Conservation (phyloP, 192 early-diverging fungal species). For the Linnemannia hyalina region DNA sequence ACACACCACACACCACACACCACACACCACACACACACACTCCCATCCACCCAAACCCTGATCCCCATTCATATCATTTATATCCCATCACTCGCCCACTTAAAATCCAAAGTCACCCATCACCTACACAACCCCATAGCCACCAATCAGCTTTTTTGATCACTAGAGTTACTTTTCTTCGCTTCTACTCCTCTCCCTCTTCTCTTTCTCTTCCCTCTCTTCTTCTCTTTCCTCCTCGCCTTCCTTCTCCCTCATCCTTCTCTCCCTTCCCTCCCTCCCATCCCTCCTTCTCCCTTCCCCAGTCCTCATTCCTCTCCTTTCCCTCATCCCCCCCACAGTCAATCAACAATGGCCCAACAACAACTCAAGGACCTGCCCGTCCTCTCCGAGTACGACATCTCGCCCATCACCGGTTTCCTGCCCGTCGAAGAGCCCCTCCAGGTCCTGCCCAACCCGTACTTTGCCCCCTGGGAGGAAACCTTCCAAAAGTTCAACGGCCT, state of each 20-base stretch:
- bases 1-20: neutral
- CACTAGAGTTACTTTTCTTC: neutral
- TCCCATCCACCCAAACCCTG: slow-evolving; percentile 15
- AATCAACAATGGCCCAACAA: slow-evolving; percentile 13
- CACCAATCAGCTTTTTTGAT: no score
- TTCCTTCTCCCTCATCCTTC: neutral
- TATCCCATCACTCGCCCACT: neutral
- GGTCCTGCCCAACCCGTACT: slow-evolving; percentile 82
- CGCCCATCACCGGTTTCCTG: slow-evolving; percentile 87
- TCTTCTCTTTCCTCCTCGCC: neutral
- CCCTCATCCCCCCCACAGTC: neutral
- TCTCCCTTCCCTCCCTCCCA: neutral
- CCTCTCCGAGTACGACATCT: slow-evolving; percentile 87
- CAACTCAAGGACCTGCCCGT: slow-evolving; percentile 44
- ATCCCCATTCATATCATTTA: neutral
- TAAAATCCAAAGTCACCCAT: neutral
- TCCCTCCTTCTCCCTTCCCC: neutral
- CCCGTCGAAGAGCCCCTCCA: slow-evolving; percentile 82
- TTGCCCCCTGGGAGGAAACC: slow-evolving; percentile 88
- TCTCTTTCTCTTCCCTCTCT: neutral
- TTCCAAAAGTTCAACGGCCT: slow-evolving; percentile 84
- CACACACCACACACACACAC: neutral
- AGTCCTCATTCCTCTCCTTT: neutral
- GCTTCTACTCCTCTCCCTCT: neutral
- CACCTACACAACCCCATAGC: neutral